Base-by-base conservation (phyloP, 148 eudicot genomes). In the Rhododendron vialii region DNA sequence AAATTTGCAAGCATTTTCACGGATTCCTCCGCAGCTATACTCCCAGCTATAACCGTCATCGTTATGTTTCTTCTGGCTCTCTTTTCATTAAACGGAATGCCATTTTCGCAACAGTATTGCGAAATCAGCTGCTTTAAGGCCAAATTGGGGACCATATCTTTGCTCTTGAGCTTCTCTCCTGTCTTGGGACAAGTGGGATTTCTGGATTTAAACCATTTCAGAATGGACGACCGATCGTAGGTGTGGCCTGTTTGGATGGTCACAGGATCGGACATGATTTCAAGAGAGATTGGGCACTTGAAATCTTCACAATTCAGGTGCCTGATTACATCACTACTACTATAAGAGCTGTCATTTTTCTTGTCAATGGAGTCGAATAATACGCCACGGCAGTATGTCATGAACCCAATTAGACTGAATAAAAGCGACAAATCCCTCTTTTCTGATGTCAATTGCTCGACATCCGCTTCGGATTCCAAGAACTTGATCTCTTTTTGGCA, bases 251-350 rank as follows among this genome's bases (percentile, higher is more conserved):
- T 90, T 17, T 90, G 82, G 43, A 95, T 84, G 0, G 95, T 91
- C 14, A 96, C 99, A 12, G 98, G 99, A 86, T 96, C 98, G 17
- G 36, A 82, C 98, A 96, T 96, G 84, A 93, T 84, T 88, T 96
- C 99, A 2, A 96, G 90, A 26, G 98, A 91, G 82, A 96, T 96
- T 2, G 99, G 98, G 87, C 99, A 95, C 83, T 91, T 89, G 73
- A 96, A 89, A 85, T 95, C 98, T 79, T 94, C 99, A 57, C 83
- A 81, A 74, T 92, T 96, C 79, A 94, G 87, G 59, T 80, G 81
- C 33, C 83, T 80, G 73, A 91, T 30, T 47, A 73, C 20, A 9
- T 51, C 84, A 2, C 30, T 14, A 38, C 67, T 9, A 1, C 57
- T 6, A 11, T 11, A 22, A 17, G 2, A 5, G 43, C 17, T 22